A percentile compares a stretch with the other conserved stretches of the same genome.
These are phyloP conservation scores for Pinus tabuliformis DNA, from an alignment of 75 land plant genomes.

Conservation along the genomic window DNA sequence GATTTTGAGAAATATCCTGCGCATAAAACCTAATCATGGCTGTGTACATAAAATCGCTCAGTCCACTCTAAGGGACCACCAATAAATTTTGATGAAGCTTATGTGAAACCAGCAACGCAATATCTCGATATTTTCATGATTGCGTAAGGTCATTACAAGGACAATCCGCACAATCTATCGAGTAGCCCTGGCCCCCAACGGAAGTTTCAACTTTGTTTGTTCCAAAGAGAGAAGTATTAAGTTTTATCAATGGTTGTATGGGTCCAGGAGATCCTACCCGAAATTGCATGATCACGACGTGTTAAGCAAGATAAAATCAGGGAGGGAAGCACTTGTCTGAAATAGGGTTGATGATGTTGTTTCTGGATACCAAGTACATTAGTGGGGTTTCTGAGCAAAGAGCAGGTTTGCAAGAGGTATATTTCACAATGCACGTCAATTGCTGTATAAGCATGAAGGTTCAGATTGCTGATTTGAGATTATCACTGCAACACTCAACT, in stretches of 20 bases:
- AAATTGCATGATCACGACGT: constrained; percentile 30
- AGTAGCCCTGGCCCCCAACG: constrained; percentile 16
- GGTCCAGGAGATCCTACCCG: constrained; percentile 15
- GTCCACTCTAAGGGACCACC: not conserved
- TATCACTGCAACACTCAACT: too few relatives aligned
- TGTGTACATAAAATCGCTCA: too few relatives aligned
- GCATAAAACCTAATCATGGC: too few relatives aligned
- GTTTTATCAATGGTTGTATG: constrained; percentile 31
- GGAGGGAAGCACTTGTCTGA: not conserved
- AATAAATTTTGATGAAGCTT: constrained; percentile 23
- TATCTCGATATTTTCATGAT: constrained; percentile 20
- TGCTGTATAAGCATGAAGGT: constrained; percentile 31
- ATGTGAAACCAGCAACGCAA: too few relatives aligned
- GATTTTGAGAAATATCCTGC: too few relatives aligned
- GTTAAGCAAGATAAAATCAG: not conserved
- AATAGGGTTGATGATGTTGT: too few relatives aligned
- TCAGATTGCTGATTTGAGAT: constrained; percentile 33
- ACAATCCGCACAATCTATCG: constrained; percentile 12
- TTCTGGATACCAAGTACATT: too few relatives aligned
- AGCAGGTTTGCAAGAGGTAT: constrained; percentile 17
- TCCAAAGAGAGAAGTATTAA: constrained; percentile 27
- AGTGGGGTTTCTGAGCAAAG: constrained; percentile 8
- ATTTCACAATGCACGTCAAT: constrained; percentile 33
- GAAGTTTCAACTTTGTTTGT: constrained; percentile 23
- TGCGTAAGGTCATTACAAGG: constrained; percentile 27